phyloP scores from a whole-genome alignment of 2,329 filamentous ascomycete species.

The Talaromyces atroroseus region DNA sequence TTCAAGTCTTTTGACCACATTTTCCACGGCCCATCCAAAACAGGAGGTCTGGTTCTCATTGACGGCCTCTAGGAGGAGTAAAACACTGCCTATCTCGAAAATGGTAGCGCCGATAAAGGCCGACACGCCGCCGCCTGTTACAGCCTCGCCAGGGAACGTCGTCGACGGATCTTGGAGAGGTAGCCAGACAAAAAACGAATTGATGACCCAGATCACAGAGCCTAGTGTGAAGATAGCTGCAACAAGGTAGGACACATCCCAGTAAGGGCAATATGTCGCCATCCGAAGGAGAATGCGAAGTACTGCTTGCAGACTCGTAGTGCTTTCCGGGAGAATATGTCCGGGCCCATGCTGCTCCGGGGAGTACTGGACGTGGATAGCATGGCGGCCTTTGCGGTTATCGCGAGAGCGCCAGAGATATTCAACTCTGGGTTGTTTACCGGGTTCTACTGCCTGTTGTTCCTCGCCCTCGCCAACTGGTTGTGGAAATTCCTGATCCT shows the following conservation, averaged over 20 bases:
- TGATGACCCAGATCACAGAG: slow-evolving; percentile 52
- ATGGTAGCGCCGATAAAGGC: slow-evolving; percentile 63
- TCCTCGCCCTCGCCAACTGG: not conserved
- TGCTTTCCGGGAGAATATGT: slow-evolving; percentile 29
- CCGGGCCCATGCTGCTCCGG: slow-evolving; percentile 17
- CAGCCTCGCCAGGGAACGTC: slow-evolving; percentile 50
- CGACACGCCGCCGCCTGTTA: slow-evolving; percentile 55
- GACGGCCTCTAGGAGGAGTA: slow-evolving; percentile 63
- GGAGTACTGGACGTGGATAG: slow-evolving; percentile 28
- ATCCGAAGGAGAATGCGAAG: slow-evolving; percentile 42
- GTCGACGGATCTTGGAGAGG: slow-evolving; percentile 51
- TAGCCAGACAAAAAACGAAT: slow-evolving; percentile 60
- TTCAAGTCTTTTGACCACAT: slow-evolving; percentile 34
- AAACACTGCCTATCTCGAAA: slow-evolving; percentile 59
- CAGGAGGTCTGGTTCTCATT: slow-evolving; percentile 61
- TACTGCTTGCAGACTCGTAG: slow-evolving; percentile 27
- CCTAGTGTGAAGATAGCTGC: slow-evolving; percentile 51
- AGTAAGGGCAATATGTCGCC: slow-evolving; percentile 48
- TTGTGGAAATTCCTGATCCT: slow-evolving; percentile 10
- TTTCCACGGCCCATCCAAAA: slow-evolving; percentile 64
- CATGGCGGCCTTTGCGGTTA: slow-evolving; percentile 46
- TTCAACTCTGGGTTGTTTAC: slow-evolving; percentile 16
- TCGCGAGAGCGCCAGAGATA: slow-evolving; percentile 43
- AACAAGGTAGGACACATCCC: slow-evolving; percentile 54
- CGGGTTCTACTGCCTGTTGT: not conserved